Conservation (phyloP, 2,329 filamentous ascomycete genomes). For the Fusarium torreyae region DNA sequence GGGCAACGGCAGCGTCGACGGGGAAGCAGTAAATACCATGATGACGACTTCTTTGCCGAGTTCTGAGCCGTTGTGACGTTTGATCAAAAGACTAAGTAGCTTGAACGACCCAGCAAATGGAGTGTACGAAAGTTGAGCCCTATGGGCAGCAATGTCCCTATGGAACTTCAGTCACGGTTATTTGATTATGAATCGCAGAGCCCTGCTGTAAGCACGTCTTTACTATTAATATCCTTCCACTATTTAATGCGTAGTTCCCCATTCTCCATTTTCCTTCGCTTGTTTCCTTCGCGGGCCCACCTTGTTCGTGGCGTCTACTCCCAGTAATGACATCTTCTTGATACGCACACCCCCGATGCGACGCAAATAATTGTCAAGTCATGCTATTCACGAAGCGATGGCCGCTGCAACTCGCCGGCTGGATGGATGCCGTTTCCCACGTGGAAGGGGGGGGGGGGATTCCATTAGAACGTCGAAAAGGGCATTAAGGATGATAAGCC, state of each 20-base stretch:
- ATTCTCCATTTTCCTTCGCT: conserved; percentile 16
- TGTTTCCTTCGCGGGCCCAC: conserved; percentile 15
- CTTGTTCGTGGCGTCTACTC: conserved; percentile 2
- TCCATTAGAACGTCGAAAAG: conserved; percentile 7
- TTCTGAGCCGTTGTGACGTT: conserved; percentile 9
- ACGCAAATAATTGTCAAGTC: conserved; percentile 14
- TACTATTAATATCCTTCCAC: conserved; percentile 11
- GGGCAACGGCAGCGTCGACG: conserved; percentile 9
- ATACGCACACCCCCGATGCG: conserved; percentile 17
- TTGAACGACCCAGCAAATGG: conserved; percentile 9
- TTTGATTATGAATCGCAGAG: conserved; percentile 5
- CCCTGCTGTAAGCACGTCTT: conserved; percentile 10
- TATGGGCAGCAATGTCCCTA: conserved; percentile 5
- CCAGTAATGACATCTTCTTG: conserved; percentile 9
- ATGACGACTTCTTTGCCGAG: conserved; percentile 12
- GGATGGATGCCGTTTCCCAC: conserved; percentile 7
- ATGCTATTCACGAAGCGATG: conserved; percentile 9
- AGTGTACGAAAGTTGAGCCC: conserved; percentile 8
- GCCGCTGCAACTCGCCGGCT: conserved; percentile 7
- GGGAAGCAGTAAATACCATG: conserved; percentile 19
- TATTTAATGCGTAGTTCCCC: conserved; percentile 7
- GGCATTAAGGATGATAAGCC: conserved; percentile 10
- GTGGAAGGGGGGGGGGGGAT: conserved; percentile 3
- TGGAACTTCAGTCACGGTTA: conserved; percentile 12
- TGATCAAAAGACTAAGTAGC: conserved; percentile 10